Base-by-base conservation (phyloP, 768 basidiomycete genomes). In the Amanita pseudoporphyria region DNA sequence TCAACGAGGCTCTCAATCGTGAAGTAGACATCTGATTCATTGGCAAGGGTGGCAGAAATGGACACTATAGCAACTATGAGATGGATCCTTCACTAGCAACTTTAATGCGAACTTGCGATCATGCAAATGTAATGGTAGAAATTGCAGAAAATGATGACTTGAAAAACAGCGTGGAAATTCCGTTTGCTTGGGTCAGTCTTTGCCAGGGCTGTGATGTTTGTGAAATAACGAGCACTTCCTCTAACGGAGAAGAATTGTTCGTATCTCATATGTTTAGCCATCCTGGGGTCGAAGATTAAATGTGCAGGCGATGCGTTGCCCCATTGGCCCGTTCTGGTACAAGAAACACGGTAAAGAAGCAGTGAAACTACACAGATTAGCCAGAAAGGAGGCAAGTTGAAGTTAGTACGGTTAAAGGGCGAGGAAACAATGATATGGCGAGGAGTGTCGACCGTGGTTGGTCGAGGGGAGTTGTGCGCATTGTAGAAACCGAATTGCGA, bases 231-330 rank as follows among this genome's bases (percentile, higher is more conserved):
- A 63, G 64, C 21, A 50, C 54, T 22, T 58, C 66, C 3, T 59
- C 66, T 0, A 63, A 54, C 24, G 57, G 57, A 5, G 54, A 65
- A 9, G 66, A 65, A 44, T 56, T 55, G 13, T 80, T 77, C 59
- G 60, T 70, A 18, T 77, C 77, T 6, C 68, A 78, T 3, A 72
- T 78, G 68, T 78, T 80, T 54, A 62, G 71, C 5, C 76, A 73
- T 6, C 55, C 55, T 49, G 56, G 59, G 45, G 63, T 63, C 4
- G 77, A 79, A 60, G 78, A 79, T 51, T 67, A 64, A n/a, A 76
- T 78, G 6, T 79, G 76, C 52, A 78, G 78, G 12, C 73, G 32
- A 75, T 77, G 0, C 78, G 79, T 54, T 69, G 70, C 39, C 47
- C 78, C 33, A 50, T 76, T 31, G 64, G 57, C 2, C 77, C 77